Conservation (phyloP, 768 basidiomycete genomes). For the Leucosporidium creatinivorum region DNA sequence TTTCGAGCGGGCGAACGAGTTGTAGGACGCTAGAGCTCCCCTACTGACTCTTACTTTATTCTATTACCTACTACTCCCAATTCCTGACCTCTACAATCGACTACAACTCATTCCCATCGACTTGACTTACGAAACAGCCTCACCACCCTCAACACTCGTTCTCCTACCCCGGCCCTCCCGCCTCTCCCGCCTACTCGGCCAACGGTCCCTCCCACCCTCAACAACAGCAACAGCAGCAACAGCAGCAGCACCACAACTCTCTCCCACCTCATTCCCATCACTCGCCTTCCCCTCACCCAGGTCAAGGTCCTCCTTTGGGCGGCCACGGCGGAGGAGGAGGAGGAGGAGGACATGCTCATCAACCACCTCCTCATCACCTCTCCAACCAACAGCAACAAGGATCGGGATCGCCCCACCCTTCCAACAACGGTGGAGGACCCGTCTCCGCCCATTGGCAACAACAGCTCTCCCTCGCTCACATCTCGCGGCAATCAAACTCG, state of each 20-base stretch:
- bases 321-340: too few relatives aligned
- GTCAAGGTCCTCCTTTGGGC: neutral
- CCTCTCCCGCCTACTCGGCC: conserved; percentile 22
- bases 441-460: conserved; percentile 34
- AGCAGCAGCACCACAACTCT: conserved; percentile 1
- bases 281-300: conserved; percentile 12
- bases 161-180: conserved; percentile 22
- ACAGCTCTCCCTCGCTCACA: conserved; percentile 47
- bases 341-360: too few relatives aligned
- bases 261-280: conserved; percentile 24
- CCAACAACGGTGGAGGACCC: conserved; percentile 11
- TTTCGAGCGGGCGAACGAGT: too few relatives aligned
- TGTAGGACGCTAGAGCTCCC: too few relatives aligned
- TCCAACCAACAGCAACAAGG: neutral
- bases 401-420: conserved; percentile 4
- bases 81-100: neutral
- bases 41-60: neutral
- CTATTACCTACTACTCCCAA: neutral
- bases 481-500: conserved; percentile 73
- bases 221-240: conserved; percentile 7
- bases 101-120: neutral
- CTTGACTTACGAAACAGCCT: neutral
- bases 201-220: conserved; percentile 15
- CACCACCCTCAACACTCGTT: conserved; percentile 19
- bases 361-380: conserved; percentile 20